Conservation (phyloP, 2,329 filamentous ascomycete genomes). For the Bretziella fagacearum region DNA sequence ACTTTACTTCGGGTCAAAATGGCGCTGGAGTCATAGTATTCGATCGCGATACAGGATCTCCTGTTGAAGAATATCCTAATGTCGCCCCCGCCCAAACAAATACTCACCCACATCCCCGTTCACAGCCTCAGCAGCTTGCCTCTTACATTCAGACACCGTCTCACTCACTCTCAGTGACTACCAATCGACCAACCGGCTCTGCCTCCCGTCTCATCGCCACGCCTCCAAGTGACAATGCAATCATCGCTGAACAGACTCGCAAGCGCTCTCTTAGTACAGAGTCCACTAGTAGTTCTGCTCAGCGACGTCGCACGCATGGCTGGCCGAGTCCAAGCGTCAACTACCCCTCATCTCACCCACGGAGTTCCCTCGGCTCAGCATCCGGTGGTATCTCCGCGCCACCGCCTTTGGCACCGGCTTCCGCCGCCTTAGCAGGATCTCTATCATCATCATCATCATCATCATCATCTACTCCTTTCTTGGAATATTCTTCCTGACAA, state of each 20-base stretch:
- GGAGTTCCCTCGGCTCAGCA: background rate
- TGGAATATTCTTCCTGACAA: too few relatives aligned
- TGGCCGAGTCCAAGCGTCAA: background rate
- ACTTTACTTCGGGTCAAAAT: background rate
- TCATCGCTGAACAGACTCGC: too few relatives aligned
- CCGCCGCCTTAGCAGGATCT: too few relatives aligned
- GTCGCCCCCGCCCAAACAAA: too few relatives aligned
- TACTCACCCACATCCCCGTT: background rate
- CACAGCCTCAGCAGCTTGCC: background rate
- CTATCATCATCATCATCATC: too few relatives aligned
- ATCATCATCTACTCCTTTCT: too few relatives aligned
- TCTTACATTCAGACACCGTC: background rate
- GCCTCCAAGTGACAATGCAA: too few relatives aligned
- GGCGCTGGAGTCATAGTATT: constrained; percentile 28
- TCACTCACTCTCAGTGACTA: background rate
- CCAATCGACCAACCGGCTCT: background rate
- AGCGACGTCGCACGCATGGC: constrained; percentile 8
- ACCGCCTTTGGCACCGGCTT: background rate
- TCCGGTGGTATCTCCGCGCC: background rate
- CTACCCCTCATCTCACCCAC: background rate
- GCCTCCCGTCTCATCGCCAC: background rate
- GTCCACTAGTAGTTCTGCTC: background rate
- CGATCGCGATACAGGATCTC: background rate
- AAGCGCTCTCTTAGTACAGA: constrained; percentile 9
- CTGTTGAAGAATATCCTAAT: too few relatives aligned